Evolutionary conservation across 352 stramenopile species (phyloP), one percentile per base, ranked within the genome.

Genomic region (Phytophthora parvispora): DNA sequence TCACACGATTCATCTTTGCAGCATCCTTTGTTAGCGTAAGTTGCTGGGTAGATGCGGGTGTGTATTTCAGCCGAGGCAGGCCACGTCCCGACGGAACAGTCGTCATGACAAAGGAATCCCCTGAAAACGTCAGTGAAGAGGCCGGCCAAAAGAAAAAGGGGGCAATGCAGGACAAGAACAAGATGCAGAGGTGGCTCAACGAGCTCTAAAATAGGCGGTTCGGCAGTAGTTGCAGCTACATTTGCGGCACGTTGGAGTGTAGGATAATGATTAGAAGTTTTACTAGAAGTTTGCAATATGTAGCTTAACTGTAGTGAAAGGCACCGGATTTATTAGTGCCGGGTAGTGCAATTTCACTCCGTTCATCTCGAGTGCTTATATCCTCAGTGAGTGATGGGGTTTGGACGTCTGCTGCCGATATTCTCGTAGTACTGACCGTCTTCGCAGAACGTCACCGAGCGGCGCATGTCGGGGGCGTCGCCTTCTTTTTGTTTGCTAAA

Each of bases 1-100:
- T 92, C 27, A 82, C 74, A 52, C 86, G 83, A 73, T 94, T 94
- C 86, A 94, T 94, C 27, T 78, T 82, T 38, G 63, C 60, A 6
- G 82, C 63, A 57, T 94, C 86, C 31, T 91, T 91, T 18, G 77
- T 74, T 40, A 84, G 77, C 53, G 76, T 66, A 5, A 82, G 74
- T 22, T 79, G 75, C 52, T 87, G 79, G 31, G 79, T 75, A 4
- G 58, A 63, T n/a, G 75, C 60, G 6, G 81, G 64, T 9, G 82
- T 70, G 66, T 86, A 92, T 40, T 86, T 80, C 18, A 94, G 74
- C 20, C 80, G 72, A 18, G 84, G 82, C 0, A 90, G 65, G 2
- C 75, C 64, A 56, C 53, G 56, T 60, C 69, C 59, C 3, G 69
- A 67, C 8, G 69, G 59, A 24, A 72, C 31, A 10, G 56, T 49